phyloP scores from a whole-genome alignment of 345 rosid species.

The Adansonia digitata region DNA sequence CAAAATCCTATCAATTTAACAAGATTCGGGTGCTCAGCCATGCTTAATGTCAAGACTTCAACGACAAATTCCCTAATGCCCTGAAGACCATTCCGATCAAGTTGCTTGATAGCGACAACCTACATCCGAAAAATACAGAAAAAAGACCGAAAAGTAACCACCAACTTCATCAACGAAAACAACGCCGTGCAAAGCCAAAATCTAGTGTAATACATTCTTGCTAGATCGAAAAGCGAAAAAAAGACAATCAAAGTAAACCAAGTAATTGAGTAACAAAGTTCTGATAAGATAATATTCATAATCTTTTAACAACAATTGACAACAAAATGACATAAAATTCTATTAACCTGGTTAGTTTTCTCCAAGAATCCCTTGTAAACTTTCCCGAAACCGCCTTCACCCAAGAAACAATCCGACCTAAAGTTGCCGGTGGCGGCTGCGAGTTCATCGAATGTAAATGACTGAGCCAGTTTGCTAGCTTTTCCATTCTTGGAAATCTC shows the following conservation, averaged over 20 bases:
- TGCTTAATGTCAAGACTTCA: slow-evolving; percentile 73
- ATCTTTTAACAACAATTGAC: neutral
- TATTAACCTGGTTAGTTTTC: slow-evolving; percentile 50
- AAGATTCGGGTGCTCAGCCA: slow-evolving; percentile 75
- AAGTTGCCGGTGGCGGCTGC: slow-evolving; percentile 58
- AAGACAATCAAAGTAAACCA: neutral
- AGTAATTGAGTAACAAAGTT: neutral
- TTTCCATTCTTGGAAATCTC: slow-evolving; percentile 38
- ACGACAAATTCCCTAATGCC: slow-evolving; percentile 84
- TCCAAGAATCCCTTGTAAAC: slow-evolving; percentile 64
- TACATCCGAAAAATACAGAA: slow-evolving; percentile 15
- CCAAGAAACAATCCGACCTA: slow-evolving; percentile 55
- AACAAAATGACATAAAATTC: neutral
- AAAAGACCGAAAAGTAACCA: neutral
- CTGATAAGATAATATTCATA: neutral
- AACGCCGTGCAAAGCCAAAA: neutral
- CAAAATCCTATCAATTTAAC: slow-evolving; percentile 88
- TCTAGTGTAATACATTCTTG: neutral
- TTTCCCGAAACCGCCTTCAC: slow-evolving; percentile 91
- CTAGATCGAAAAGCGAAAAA: neutral
- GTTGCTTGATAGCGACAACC: slow-evolving; percentile 92
- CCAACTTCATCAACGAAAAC: neutral
- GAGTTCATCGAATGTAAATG: slow-evolving; percentile 61
- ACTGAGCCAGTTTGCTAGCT: slow-evolving; percentile 32
- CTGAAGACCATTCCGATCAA: slow-evolving; percentile 74